Base-by-base conservation (phyloP, 495 filamentous ascomycete species). In the Rusavskia elegans region DNA sequence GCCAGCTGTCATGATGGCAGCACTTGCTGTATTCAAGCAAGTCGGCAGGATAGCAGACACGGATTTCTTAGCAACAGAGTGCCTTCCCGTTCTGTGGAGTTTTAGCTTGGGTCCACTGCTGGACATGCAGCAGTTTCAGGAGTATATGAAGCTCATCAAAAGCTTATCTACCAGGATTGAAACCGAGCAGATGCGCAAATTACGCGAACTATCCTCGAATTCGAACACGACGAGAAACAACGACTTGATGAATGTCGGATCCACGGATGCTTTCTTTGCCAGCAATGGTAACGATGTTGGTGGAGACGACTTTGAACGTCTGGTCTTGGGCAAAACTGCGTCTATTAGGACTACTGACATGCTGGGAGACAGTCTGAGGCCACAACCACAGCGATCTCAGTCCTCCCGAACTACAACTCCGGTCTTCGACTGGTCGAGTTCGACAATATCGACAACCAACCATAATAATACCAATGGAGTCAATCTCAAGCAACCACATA, bases 1-100 rank as follows among this genome's bases (percentile, higher is more conserved):
- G 60, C 92, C 92, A 0, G 89, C 87, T 2, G 92, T 98, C 3
- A 95, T 95, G 84, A 90, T 96, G 78, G 89, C 92, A 1, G 85
- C 88, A 0, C 73, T 96, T 19, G 77, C 79, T 25, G 88, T 96
- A 11, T 80, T 97, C 57, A 76, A 73, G 29, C 81, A 94, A 51
- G 80, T 97, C 48, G 88, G 92, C 6, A 75, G 71, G 21, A 71
- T 87, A 25, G 89, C 84, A 5, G 92, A 97, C 59, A 73, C 83
- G 4, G 92, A 97, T n/a, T 96, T 94, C 59, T 76, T 96, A 29
- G 92, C 93, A 3, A 76, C 92, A 70, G 90, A 97, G 50, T 78
- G 93, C 29, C 68, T 98, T 16, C 93, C 92, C 0, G 72, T 87
- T 32, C 70, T 98, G 5, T 98, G 93, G 93, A 79, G 68, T 51